Evolutionary conservation across 2,329 filamentous ascomycete genomes (phyloP), one percentile per base, ranked within the genome.

Genomic region (Didymella keratinophila): DNA sequence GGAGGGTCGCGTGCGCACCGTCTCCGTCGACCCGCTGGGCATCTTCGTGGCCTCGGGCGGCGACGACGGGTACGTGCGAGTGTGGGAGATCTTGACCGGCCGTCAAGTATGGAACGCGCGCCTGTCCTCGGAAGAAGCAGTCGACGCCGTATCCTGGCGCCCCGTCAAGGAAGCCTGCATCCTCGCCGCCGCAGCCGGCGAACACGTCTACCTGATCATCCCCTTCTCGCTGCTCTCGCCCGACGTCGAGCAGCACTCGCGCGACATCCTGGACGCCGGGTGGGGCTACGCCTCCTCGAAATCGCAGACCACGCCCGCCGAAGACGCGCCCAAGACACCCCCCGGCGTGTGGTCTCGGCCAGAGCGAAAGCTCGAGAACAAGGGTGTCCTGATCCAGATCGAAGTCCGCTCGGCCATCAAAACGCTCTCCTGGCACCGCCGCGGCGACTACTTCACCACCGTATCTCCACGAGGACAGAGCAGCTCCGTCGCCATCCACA

Each of bases 391-490:
- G 39, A 85, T 96, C 59, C 90, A 92, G 71, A 86, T 91, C 55
- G 93, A 91, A 7, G 89, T 97, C 12, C 87, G 90, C 62, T 87
- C 91, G 48, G 84, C 88, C 2, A 87, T 97, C 72, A 98, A 97
- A 80, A 89, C 91, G 14, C 87, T 99, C 69, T 90, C 88, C 74
- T 99, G 94, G 93, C 96, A 99, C 79, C 86, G 94, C 58, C 88
- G 91, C 60, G 95, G 95, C 68, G 94, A 98, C 76, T 97, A 97
- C 80, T 89, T 99, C 72, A 89, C 92, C 66, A 96, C 93, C 0
- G 92, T 97, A 21, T 96, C 92, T 48, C 93, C 95, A 1, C 84
- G 86, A 12, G 90, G 90, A 30, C 88, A 91, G 72, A 85, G 86
- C 66, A 89, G 86, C 71, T 92, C 95, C 4, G 92, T 99, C 52